Percentiles rank a stretch among this genome's conserved stretches.
Conservation (phyloP, 306 rosid genomes). For the Vigna reflexopilosa region DNA sequence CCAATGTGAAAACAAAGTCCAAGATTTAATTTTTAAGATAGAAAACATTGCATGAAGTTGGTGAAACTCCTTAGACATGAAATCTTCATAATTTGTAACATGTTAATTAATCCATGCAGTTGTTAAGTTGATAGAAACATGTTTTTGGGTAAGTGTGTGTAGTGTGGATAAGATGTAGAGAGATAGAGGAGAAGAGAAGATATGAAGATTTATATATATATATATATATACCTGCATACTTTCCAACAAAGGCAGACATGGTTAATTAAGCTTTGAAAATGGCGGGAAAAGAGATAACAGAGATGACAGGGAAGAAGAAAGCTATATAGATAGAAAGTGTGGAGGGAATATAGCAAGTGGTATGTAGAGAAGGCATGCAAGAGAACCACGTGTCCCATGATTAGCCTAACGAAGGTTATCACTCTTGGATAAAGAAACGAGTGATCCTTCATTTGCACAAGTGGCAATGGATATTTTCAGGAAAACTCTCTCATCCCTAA, state of each 20-base stretch:
- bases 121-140: no score
- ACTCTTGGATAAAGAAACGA: constrained; percentile 69
- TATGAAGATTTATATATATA: constrained; percentile 3
- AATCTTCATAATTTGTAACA: background rate
- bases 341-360: constrained; percentile 58
- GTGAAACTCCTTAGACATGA: constrained; percentile 13
- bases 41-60: background rate
- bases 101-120: no score
- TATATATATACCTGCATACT: constrained; percentile 70
- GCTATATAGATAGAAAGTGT: constrained; percentile 57
- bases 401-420: constrained; percentile 74
- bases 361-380: constrained; percentile 42
- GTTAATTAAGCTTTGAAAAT: constrained; percentile 43
- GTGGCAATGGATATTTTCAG: constrained; percentile 62
- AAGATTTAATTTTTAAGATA: background rate
- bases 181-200: no score
- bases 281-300: constrained; percentile 55
- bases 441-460: constrained; percentile 64
- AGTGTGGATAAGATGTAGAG: no score
- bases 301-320: constrained; percentile 45
- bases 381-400: constrained; percentile 64
- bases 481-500: constrained; percentile 45
- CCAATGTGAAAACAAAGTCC: constrained; percentile 22
- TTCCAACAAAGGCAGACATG: constrained; percentile 97
- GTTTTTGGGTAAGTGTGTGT: background rate